phyloP scores from a whole-genome alignment of 2,329 filamentous ascomycete genomes.

The Apiospora pterosperma region DNA sequence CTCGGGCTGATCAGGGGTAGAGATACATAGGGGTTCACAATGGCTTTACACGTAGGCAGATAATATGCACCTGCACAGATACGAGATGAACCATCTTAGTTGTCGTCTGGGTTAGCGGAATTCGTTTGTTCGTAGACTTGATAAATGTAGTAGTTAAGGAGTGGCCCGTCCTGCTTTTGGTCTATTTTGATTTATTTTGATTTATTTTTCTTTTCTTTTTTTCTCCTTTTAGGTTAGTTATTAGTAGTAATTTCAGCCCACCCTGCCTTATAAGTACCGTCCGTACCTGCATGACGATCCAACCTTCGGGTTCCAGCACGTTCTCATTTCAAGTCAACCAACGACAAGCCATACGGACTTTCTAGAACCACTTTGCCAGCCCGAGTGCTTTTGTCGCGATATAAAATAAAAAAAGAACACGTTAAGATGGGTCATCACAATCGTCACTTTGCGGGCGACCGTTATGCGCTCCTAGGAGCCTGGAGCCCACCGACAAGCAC shows the following conservation, averaged over 20 bases:
- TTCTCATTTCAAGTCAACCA: neutral
- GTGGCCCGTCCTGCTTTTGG: too few relatives aligned
- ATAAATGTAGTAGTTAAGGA: too few relatives aligned
- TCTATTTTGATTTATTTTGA: too few relatives aligned
- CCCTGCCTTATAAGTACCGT: neutral
- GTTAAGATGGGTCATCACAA: constrained; percentile 32
- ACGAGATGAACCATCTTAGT: neutral
- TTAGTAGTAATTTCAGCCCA: neutral
- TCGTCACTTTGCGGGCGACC: constrained; percentile 31
- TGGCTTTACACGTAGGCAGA: neutral
- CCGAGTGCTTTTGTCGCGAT: neutral
- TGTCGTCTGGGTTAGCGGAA: neutral
- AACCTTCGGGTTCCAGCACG: neutral
- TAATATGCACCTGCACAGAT: neutral
- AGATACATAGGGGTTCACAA: neutral
- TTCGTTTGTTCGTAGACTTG: neutral
- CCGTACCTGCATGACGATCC: constrained; percentile 1
- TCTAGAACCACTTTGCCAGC: neutral
- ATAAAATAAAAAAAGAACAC: too few relatives aligned
- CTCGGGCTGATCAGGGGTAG: neutral
- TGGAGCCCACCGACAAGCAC: constrained; percentile 38
- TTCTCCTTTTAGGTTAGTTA: too few relatives aligned
- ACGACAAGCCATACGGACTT: neutral
- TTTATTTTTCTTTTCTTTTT: too few relatives aligned
- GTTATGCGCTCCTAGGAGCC: constrained; percentile 27